Base-by-base conservation (phyloP, 2,329 filamentous ascomycete genomes). In the Hypomyces rosellus region DNA sequence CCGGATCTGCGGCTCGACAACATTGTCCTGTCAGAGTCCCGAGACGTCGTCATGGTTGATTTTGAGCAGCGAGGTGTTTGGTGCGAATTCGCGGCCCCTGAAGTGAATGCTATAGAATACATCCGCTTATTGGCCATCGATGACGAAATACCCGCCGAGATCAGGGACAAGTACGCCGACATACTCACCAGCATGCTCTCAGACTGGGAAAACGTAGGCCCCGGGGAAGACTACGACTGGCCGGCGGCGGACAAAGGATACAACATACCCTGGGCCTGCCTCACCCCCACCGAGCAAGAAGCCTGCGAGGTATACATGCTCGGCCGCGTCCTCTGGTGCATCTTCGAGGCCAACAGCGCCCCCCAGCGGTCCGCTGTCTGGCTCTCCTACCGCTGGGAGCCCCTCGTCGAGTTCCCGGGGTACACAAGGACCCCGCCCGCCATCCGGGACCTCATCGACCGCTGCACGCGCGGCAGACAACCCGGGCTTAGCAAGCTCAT, bases 1-100 rank as follows among this genome's bases (percentile, higher is more conserved):
- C 76, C 79, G 2, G 80, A 83, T 55, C 69, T 82, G 13, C 75
- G 80, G 13, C 72, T 82, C 4, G 80, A 83, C 61, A 82, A 83
- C 55, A 69, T 83, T 34, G 74, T 83, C 3, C 63, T 82, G 13
- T 75, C 76, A 1, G 67, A 68, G 18, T 57, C 65, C 1, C 66
- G 65, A 16, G 70, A 81, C 48, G 64, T 74, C 9, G 60, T 82
- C 58, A 76, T 84, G 72, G 72, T 83, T 4, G 80, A 84, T 54
- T 81, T 84, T 58, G 80, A 84, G 63, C 80, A 83, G 61, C 73
- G 80, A 33, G 80, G 80, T 7, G 78, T 82, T 2, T 83, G 80
- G 80, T 80, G 75, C 62, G 77, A 81, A 60, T 83, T 82, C 61
- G 76, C 75, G 1, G 71, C 80, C 1, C 80, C 80, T 0, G 80